These are phyloP conservation scores for Pleurostoma richardsiae DNA, from an alignment of 2,329 filamentous ascomycete genomes.

Conservation along the genomic window DNA sequence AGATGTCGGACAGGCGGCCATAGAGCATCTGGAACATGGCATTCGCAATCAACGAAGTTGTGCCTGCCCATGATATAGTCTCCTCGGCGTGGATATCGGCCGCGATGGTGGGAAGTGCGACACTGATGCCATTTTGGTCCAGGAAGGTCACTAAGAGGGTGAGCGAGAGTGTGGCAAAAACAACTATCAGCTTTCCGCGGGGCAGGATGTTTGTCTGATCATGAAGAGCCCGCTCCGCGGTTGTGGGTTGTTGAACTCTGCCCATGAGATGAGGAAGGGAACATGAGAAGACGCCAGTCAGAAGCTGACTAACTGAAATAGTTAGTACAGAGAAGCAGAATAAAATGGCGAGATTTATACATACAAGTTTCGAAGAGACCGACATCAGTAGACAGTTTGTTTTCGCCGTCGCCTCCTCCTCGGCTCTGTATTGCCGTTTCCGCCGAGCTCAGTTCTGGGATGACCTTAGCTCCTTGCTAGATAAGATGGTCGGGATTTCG, in stretches of 20 bases:
- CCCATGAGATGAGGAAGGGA: too few species aligned
- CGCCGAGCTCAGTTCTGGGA: too few species aligned
- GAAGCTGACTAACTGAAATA: too few species aligned
- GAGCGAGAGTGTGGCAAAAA: slow-evolving; percentile 45
- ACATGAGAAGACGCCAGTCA: too few species aligned
- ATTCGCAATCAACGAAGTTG: slow-evolving; percentile 46
- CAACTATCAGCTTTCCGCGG: slow-evolving; percentile 37
- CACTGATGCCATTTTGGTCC: slow-evolving; percentile 50
- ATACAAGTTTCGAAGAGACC: too few species aligned
- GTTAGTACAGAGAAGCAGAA: too few species aligned
- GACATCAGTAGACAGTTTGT: too few species aligned
- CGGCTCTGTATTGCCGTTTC: too few species aligned
- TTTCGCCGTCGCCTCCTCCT: too few species aligned
- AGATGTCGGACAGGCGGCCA: slow-evolving; percentile 56
- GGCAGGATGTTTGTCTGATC: slow-evolving; percentile 55
- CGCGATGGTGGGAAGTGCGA: slow-evolving; percentile 44
- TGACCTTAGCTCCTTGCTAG: too few species aligned
- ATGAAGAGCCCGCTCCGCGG: slow-evolving; percentile 38
- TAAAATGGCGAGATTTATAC: too few species aligned
- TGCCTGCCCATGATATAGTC: slow-evolving; percentile 52
- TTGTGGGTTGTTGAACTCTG: neutral
- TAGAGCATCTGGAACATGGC: slow-evolving; percentile 62
- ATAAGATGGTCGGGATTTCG: too few species aligned
- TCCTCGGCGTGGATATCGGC: slow-evolving; percentile 35
- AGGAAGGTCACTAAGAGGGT: slow-evolving; percentile 49